Evolutionary conservation across 371 early-diverging fungal species (phyloP), one percentile per base, ranked within the genome.

Genomic region (Saksenaea oblongispora): DNA sequence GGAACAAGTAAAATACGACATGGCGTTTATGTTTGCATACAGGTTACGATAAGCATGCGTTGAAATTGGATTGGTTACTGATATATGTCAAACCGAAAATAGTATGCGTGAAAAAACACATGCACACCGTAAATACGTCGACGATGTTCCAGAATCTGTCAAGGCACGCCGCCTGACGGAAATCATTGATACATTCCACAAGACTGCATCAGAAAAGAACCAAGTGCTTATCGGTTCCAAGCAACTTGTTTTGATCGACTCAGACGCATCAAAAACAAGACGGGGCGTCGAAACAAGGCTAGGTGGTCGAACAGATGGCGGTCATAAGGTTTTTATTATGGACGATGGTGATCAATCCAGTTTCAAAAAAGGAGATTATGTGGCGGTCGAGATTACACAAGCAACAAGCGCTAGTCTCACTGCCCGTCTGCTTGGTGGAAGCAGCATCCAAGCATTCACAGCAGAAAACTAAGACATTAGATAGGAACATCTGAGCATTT

Each of bases 1-100:
- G 89, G 71, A 85, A 34, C 62, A 76, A 11, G 90, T 92, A 1
- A 80, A 85, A 53, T 92, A 85, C 35, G 92, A 92, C 64, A 87
- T 83, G 67, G 92, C 92, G 0, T 92, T 87, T 61, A 92, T 92
- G 92, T 92, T 92, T 76, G 89, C 89, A 9, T 92, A 92, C 67
- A 80, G 79, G 62, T 78, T 75, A 64, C 5, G 13, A n/a, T n/a
- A 47, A 34, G 22, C n/a, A 10, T 34, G n/a, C 11, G 17, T 13
- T 14, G 5, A 9, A n/a, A n/a, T 13, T 4, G 14, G 14, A n/a
- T 0, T 37, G 15, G 1, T 3, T 37, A 37, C 15, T 26, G 53
- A 53, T 56, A 1, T 18, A n/a, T n/a, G n/a, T n/a, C n/a, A n/a
- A 11, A 54, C 18, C 1, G 26, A 7, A 3, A 34, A 47, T 41